These are phyloP conservation scores for Apiospora kogelbergensis DNA, from an alignment of 2,329 filamentous ascomycete species.

Conservation along the genomic window DNA sequence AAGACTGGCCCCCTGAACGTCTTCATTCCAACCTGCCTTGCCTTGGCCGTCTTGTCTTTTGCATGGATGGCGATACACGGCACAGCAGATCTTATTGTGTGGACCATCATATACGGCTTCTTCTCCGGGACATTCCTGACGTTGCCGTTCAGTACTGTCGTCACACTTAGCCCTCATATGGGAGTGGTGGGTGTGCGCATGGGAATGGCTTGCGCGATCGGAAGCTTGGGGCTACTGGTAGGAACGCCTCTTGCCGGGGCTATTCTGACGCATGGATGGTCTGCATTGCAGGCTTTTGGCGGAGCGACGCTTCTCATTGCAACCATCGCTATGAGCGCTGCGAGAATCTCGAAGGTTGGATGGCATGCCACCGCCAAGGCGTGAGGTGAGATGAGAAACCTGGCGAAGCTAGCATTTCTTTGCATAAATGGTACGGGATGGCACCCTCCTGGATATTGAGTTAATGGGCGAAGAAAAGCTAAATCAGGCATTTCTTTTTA, in stretches of 20 bases:
- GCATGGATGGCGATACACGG: conserved; percentile 39
- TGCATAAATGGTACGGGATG: neutral
- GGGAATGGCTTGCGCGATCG: neutral
- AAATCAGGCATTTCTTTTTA: neutral
- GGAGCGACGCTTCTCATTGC: neutral
- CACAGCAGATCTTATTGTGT: conserved; percentile 54
- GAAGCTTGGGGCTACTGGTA: neutral
- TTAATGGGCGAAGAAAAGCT: neutral
- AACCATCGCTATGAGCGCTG: neutral
- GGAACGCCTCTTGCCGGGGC: neutral
- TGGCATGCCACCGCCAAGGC: neutral
- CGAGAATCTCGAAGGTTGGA: conserved; percentile 3
- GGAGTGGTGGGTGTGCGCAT: neutral
- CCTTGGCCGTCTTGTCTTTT: conserved; percentile 39
- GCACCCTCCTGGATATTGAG: neutral
- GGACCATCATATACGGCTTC: conserved; percentile 53
- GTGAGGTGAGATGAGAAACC: neutral
- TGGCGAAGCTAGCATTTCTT: no score
- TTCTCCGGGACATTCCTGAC: conserved; percentile 63
- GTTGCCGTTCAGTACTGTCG: conserved; percentile 30
- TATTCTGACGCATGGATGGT: neutral
- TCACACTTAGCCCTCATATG: neutral
- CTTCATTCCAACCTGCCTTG: conserved; percentile 44
- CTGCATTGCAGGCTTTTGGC: neutral
- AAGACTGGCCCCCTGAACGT: conserved; percentile 42